Evolutionary conservation across 2,329 filamentous ascomycete genomes (phyloP).

Genomic region (Paraphoma chrysanthemicola): DNA sequence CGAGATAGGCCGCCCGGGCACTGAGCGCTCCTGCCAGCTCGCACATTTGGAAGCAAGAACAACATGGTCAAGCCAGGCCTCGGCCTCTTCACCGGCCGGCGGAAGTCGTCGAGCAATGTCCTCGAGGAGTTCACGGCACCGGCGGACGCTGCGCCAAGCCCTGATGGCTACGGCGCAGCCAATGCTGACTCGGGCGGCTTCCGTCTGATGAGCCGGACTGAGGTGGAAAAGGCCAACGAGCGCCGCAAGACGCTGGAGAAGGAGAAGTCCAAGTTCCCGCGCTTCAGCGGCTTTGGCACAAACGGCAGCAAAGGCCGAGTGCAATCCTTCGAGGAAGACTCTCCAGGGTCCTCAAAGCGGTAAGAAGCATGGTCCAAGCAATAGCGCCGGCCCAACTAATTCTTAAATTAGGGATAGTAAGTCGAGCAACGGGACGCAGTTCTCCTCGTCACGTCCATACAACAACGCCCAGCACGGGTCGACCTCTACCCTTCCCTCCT

Average conservation of each 20-base stretch:
- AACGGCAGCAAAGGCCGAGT: conserved; percentile 40
- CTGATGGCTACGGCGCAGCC: conserved; percentile 26
- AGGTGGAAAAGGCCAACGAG: conserved; percentile 37
- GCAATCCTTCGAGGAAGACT: conserved; percentile 46
- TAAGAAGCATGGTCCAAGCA: conserved; percentile 31
- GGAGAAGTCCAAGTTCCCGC: conserved; percentile 38
- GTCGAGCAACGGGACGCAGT: conserved; percentile 49
- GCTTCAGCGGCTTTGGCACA: conserved; percentile 42
- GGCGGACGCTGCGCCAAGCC: conserved; percentile 22
- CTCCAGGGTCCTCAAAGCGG: conserved; percentile 45
- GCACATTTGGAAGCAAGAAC: background rate
- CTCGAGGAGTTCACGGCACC: conserved; percentile 36
- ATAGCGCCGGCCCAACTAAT: conserved; percentile 37
- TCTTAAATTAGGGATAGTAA: conserved; percentile 46
- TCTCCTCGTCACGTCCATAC: conserved; percentile 43
- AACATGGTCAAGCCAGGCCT: conserved; percentile 43
- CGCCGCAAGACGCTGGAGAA: conserved; percentile 40
- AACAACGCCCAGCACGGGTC: conserved; percentile 46
- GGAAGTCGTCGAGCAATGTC: conserved; percentile 47
- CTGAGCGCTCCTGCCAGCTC: conserved; percentile 13
- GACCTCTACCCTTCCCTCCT: conserved; percentile 50
- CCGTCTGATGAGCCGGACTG: conserved; percentile 42
- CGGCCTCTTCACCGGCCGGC: conserved; percentile 41
- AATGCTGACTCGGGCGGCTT: conserved; percentile 37
- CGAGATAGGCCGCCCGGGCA: conserved; percentile 27